These are phyloP conservation scores for Styphnolobium japonicum DNA, from an alignment of 306 rosid species.

Conservation along the genomic window DNA sequence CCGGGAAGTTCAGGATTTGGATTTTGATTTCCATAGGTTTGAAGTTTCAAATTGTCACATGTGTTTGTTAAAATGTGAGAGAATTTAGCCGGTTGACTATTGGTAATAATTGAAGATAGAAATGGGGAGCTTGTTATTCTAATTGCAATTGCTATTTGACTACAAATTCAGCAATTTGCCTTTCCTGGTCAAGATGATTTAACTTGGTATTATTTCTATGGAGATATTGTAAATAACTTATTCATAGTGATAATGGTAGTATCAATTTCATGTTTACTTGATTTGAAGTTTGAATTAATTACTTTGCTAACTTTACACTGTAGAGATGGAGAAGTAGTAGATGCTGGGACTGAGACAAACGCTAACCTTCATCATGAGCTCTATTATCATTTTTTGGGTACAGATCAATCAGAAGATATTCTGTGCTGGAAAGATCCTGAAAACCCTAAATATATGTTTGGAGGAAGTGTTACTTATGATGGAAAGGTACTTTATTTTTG, in stretches of 20 bases:
- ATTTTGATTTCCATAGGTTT: neutral
- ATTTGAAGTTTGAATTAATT: constrained; percentile 8
- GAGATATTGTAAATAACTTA: neutral
- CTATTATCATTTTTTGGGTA: constrained; percentile 85
- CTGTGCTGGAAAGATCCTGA: constrained; percentile 87
- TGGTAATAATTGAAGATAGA: neutral
- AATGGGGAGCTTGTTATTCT: neutral
- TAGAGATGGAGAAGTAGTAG: constrained; percentile 67
- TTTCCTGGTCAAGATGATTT: neutral
- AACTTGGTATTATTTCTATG: neutral
- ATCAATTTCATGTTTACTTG: neutral
- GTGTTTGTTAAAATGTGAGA: neutral
- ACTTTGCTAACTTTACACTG: constrained; percentile 27
- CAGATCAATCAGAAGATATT: constrained; percentile 79
- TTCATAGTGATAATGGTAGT: neutral
- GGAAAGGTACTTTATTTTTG: constrained; percentile 63
- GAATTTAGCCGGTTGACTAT: neutral
- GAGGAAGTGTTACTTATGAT: constrained; percentile 66
- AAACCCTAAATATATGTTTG: constrained; percentile 69
- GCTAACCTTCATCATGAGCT: constrained; percentile 77
- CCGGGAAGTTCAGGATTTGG: neutral
- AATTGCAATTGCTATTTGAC: constrained; percentile 7
- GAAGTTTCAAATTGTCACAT: neutral
- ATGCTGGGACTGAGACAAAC: constrained; percentile 93
- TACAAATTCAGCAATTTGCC: neutral